These are phyloP conservation scores for Fusarium tjaetaba DNA, from an alignment of 2,329 filamentous ascomycete species.

Conservation along the genomic window DNA sequence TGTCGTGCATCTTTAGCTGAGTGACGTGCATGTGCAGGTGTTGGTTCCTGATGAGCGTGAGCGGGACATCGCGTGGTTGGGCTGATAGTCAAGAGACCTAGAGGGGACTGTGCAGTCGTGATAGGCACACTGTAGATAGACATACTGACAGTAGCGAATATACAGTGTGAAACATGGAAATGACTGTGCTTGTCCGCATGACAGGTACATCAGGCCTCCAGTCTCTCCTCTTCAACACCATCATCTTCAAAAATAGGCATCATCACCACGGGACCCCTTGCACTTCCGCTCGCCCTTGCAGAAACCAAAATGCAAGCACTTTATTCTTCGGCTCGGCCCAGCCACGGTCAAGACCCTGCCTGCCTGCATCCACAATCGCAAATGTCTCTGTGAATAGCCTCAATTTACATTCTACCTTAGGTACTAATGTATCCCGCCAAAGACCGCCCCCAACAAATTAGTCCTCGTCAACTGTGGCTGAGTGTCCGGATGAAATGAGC, in stretches of 20 bases:
- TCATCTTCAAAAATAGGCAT: slow-evolving; percentile 22
- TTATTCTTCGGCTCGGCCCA: slow-evolving; percentile 21
- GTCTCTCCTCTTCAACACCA: slow-evolving; percentile 22
- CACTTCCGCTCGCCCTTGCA: slow-evolving; percentile 21
- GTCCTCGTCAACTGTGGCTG: not conserved
- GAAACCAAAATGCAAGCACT: slow-evolving; percentile 14
- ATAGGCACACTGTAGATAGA: accelerated
- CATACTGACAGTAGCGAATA: accelerated
- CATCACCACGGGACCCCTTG: slow-evolving; percentile 37
- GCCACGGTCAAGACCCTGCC: not conserved
- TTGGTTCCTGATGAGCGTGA: slow-evolving; percentile 33
- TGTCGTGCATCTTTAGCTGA: slow-evolving; percentile 37
- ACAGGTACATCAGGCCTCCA: slow-evolving; percentile 26
- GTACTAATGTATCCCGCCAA: not conserved
- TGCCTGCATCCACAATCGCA: not conserved
- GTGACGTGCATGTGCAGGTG: slow-evolving; percentile 37
- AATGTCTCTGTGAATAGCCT: slow-evolving; percentile 18
- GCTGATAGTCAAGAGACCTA: slow-evolving; percentile 36
- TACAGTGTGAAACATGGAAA: not conserved
- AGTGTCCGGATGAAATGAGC: not conserved
- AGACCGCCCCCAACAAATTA: not conserved
- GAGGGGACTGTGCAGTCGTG: not conserved
- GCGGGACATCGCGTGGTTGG: slow-evolving; percentile 32
- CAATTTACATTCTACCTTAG: not conserved
- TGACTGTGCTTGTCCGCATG: slow-evolving; percentile 15